A percentile compares a stretch with the other conserved stretches of the same genome.
phyloP scores from a whole-genome alignment of 2,329 filamentous ascomycete species.

The Talaromyces sp. region DNA sequence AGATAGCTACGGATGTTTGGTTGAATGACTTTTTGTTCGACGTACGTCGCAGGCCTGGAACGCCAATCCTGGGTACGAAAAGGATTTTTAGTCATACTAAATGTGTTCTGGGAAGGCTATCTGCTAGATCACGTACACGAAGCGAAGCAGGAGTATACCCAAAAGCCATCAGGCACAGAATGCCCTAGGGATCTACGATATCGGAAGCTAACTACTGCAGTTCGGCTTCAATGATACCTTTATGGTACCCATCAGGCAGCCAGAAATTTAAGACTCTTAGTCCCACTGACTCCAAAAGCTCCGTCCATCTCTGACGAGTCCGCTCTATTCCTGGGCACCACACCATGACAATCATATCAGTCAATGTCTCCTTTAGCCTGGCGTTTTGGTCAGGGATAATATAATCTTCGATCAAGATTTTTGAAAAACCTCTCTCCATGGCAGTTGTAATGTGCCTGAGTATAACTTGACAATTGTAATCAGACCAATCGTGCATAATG shows the following conservation, averaged over 20 bases:
- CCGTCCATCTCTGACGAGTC: constrained; percentile 9
- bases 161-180: background rate
- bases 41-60: background rate
- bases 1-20: background rate
- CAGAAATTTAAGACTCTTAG: constrained; percentile 28
- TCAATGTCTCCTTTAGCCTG: constrained; percentile 24
- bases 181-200: background rate
- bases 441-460: constrained; percentile 30
- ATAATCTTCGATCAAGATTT: constrained; percentile 45
- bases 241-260: constrained; percentile 5
- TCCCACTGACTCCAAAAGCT: constrained; percentile 20
- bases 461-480: constrained; percentile 20
- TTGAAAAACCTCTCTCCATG: constrained; percentile 31
- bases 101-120: background rate
- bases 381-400: constrained; percentile 37
- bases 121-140: background rate
- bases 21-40: background rate
- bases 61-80: background rate
- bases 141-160: background rate
- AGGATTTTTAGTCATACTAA: background rate
- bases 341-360: constrained; percentile 23
- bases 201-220: background rate
- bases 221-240: constrained; percentile 9
- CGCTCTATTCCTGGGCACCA: background rate
- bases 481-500: constrained; percentile 27